phyloP scores from a whole-genome alignment of 1,284 basidiomycete genomes.

The Pyrrhoderma lamaoense region DNA sequence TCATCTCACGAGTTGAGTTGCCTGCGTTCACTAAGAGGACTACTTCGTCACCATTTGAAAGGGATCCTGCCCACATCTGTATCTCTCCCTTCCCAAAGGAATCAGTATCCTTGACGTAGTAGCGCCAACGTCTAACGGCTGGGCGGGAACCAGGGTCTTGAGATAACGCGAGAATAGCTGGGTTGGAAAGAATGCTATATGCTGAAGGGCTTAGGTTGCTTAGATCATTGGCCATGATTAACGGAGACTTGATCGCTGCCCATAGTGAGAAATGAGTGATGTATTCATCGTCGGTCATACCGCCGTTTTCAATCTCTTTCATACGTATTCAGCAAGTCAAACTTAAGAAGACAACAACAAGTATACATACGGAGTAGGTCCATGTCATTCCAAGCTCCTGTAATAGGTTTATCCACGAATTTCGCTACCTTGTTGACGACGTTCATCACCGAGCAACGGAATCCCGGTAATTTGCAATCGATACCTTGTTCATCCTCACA shows the following conservation, averaged over 20 bases:
- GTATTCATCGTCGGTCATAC: slow-evolving; percentile 37
- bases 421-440: slow-evolving; percentile 36
- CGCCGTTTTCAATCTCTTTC: slow-evolving; percentile 33
- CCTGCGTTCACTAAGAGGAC: slow-evolving; percentile 17
- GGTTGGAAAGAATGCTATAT: slow-evolving; percentile 14
- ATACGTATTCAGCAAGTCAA: neutral
- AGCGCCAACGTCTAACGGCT: slow-evolving; percentile 17
- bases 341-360: neutral
- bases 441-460: slow-evolving; percentile 31
- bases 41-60: slow-evolving; percentile 14
- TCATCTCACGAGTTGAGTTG: slow-evolving; percentile 15
- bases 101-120: slow-evolving; percentile 18
- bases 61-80: slow-evolving; percentile 17
- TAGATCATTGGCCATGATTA: slow-evolving; percentile 36
- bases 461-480: slow-evolving; percentile 37
- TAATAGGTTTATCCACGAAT: slow-evolving; percentile 33
- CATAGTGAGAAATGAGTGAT: slow-evolving; percentile 39
- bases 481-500: slow-evolving; percentile 29
- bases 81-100: slow-evolving; percentile 16
- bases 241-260: slow-evolving; percentile 36
- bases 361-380: slow-evolving; percentile 31
- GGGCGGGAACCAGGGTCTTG: slow-evolving; percentile 14
- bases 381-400: slow-evolving; percentile 36
- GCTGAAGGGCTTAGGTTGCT: slow-evolving; percentile 27
- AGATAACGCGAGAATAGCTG: slow-evolving; percentile 15